Conservation (phyloP, 768 basidiomycete genomes). For the Suillus placidus region DNA sequence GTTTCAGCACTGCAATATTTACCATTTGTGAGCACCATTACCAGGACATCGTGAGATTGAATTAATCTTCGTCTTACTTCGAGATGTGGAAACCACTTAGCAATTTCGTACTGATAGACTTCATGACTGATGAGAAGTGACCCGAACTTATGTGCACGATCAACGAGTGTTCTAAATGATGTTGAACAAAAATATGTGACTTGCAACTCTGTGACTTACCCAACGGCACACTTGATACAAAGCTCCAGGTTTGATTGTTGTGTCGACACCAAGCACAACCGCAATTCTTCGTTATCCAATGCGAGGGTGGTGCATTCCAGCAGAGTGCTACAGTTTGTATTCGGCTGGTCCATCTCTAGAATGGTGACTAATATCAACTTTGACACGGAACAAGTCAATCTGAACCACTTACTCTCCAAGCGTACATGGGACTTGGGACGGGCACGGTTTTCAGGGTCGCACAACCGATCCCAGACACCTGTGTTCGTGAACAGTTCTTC, state of each 20-base stretch:
- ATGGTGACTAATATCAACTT: not conserved
- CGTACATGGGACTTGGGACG: not conserved
- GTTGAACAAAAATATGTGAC: not conserved
- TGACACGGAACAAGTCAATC: too few relatives aligned
- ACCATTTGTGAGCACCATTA: too few relatives aligned
- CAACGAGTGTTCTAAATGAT: too few relatives aligned
- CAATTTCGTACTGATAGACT: too few relatives aligned
- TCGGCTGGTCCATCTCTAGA: slow-evolving; percentile 22
- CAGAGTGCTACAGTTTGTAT: slow-evolving; percentile 14
- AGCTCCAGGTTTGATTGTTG: slow-evolving; percentile 29
- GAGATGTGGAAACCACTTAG: too few relatives aligned
- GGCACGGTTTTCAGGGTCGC: not conserved
- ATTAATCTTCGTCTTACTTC: too few relatives aligned
- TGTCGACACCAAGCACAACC: slow-evolving; percentile 25
- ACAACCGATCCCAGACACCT: not conserved
- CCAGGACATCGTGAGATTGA: too few relatives aligned
- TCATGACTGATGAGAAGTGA: too few relatives aligned
- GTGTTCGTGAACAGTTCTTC: slow-evolving; percentile 4
- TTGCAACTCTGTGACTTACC: too few relatives aligned
- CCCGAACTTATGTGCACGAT: too few relatives aligned
- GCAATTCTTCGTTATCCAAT: slow-evolving; percentile 21
- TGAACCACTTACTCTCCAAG: not conserved
- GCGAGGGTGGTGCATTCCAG: slow-evolving; percentile 24
- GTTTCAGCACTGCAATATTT: too few relatives aligned
- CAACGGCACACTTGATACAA: slow-evolving; percentile 6